Evolutionary conservation across 2,329 filamentous ascomycete genomes (phyloP), one percentile per base, ranked within the genome.

Genomic region (Colletotrichum limetticola): DNA sequence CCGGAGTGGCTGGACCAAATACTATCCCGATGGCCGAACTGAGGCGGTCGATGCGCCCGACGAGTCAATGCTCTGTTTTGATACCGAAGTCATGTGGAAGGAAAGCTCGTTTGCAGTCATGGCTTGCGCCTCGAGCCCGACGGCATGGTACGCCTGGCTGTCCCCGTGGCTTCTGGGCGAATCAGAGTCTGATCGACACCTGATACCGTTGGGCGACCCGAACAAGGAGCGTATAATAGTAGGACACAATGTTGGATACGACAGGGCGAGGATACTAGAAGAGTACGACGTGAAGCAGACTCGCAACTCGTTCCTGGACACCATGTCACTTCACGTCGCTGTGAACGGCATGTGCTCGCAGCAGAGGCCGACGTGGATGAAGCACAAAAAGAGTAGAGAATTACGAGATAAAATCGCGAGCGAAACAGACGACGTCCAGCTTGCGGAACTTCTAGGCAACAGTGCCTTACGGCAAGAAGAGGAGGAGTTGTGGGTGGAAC

Each of bases 301-400:
- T 1, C 90, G 91, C 52, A 98, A 95, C 77, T 93, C 91, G 56
- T 99, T 98, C 80, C 84, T 99, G 64, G 97, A 99, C 81, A 99
- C 97, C 35, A 99, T 99, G 97, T 98, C 96, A 1, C 86, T 99
- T 24, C 97, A 99, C 80, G 96, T 98, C 8, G 97, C 97, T 2
- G 96, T 98, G 28, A 99, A 99, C 80, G 97, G 97, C 74, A 99
- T 99, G 97, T 99, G 97, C 83, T 98, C 97, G 26, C 92, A 94
- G 76, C 97, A 99, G 82, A 90, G 97, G 62, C 97, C 97, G 9
- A 98, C 94, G 0, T 99, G 97, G 97, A 95, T 98, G 92, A 97
- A 94, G 81, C 94, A 98, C 82, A 94, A 95, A 80, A 99, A 99
- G 84, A 95, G 93, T 76, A 89, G 93, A 71, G 96, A 98, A 79